These are phyloP conservation scores for Nepenthes gracilis DNA, from an alignment of 148 eudicot species.

Conservation along the genomic window DNA sequence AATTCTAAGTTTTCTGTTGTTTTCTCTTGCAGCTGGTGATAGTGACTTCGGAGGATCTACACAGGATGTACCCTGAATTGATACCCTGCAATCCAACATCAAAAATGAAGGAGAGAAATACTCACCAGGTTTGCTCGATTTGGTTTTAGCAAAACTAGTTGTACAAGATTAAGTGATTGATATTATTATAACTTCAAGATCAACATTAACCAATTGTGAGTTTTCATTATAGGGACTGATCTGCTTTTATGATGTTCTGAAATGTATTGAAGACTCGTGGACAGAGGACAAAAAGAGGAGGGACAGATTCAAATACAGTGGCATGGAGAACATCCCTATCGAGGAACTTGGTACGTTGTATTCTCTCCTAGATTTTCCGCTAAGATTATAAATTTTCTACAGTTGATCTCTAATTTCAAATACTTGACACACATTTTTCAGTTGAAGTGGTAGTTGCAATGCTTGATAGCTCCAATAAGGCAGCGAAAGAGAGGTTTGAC, in stretches of 20 bases:
- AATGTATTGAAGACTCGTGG: slow-evolving; percentile 73
- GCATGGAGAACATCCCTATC: slow-evolving; percentile 26
- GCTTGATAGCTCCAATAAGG: slow-evolving; percentile 60
- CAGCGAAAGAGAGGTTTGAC: slow-evolving; percentile 61
- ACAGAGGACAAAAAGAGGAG: slow-evolving; percentile 42
- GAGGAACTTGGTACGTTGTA: slow-evolving; percentile 53
- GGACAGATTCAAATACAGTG: slow-evolving; percentile 31
- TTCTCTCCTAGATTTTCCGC: background rate
- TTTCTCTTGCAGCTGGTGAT: slow-evolving; percentile 45
- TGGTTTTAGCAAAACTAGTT: background rate
- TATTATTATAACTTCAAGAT: background rate
- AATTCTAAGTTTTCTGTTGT: background rate
- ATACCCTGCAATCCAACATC: slow-evolving; percentile 30
- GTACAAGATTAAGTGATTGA: background rate
- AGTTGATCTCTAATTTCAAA: background rate
- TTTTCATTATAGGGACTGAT: slow-evolving; percentile 40
- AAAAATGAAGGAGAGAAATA: slow-evolving; percentile 45
- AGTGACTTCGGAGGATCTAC: slow-evolving; percentile 69
- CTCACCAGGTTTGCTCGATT: slow-evolving; percentile 44
- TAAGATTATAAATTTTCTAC: background rate
- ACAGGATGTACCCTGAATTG: slow-evolving; percentile 59
- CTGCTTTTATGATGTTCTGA: slow-evolving; percentile 53
- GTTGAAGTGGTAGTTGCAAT: slow-evolving; percentile 37
- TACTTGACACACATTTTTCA: slow-evolving; percentile 1
- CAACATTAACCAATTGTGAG: slow-evolving; percentile 1